Evolutionary conservation across 2,329 filamentous ascomycete species (phyloP), one percentile per base, ranked within the genome.

Genomic region (Diaporthe citrichinensis): DNA sequence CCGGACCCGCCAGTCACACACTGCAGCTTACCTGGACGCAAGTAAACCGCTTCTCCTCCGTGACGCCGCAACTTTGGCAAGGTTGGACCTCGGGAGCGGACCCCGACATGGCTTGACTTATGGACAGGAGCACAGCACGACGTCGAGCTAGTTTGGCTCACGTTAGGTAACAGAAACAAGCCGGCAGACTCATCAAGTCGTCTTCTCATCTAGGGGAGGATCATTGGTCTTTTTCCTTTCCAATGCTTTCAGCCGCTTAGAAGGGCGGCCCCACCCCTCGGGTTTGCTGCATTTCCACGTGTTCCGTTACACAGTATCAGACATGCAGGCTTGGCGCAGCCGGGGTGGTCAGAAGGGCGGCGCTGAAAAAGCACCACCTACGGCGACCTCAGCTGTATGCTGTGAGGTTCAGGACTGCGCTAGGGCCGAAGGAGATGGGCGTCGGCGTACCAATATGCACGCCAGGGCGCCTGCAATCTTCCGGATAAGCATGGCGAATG

Each of bases 231-330:
- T 28, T 55, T 68, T 62, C 36, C 36, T 14, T 25, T 4, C 46
- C 49, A 39, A 17, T 44, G 12, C 28, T 53, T 20, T 3, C 31
- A 51, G 62, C 62, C 31, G 65, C 65, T 69, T 41, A 41, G 23
- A 25, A 41, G 31, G 31, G 31, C 6, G 7, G 23, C 10, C 28
- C 20, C 41, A 17, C 23, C 65, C 65, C 65, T 55, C 65, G 65
- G 15, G 65, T 55, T 55, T 69, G 34, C 65, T 55, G 65, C 49
- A 8, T 41, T 55, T 69, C 65, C 49, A 69, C 65, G 49, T 69
- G 34, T 69, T 69, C 65, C 39, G 65, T 69, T 69, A 69, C 65
- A 69, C 65, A 69, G 10, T 41, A 69, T 55, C 20, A 69, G 65
- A 69, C 65, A 55, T 69, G 65, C 65, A 69, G 65, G 46, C 65